Evolutionary conservation across 2,329 filamentous ascomycete species (phyloP), one percentile per base, ranked within the genome.

Genomic region (Balansia obtecta): DNA sequence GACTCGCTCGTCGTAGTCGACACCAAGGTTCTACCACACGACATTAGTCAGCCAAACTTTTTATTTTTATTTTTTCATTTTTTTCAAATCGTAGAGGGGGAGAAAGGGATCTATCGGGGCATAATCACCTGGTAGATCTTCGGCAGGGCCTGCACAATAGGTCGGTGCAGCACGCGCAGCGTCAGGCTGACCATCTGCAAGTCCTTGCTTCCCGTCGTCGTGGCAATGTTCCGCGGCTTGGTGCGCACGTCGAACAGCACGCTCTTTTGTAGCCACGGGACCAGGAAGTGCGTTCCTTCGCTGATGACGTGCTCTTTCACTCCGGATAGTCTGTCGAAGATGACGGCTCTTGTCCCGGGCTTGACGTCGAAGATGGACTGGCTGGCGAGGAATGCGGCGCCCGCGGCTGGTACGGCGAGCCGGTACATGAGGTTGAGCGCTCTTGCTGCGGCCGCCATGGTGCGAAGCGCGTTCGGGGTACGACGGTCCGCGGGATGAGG

Each of bases 151-250:
- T 88, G 82, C 61, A 98, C 91, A 51, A 95, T 91, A 6, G 94
- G 93, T 60, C 94, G 80, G 73, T 97, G 91, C 68, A 98, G 72
- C 57, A 98, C 93, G 70, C 93, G 81, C 66, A 98, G 78, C 49
- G 93, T 98, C 77, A 98, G 79, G 78, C 89, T 96, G 64, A 98
- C 93, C 93, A 98, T 98, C 76, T 98, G 93, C 77, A 98, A 71
- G 73, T 98, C 93, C 81, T 98, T 98, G 79, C 85, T 91, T 52
- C 93, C 93, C 12, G 93, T 98, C 22, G 93, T 98, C 30, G 93
- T 98, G 58, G 86, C 88, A 67, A 98, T 97, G 69, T 95, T 97
- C 65, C 93, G 81, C 54, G 93, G 93, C 79, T 95, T 94, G 52
- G 94, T 98, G 56, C 93, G 85, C 58, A 98, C 93, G 73, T 98